Base-by-base conservation (phyloP, 805 yeast genomes). In the Debaryomyces tyrocola region DNA sequence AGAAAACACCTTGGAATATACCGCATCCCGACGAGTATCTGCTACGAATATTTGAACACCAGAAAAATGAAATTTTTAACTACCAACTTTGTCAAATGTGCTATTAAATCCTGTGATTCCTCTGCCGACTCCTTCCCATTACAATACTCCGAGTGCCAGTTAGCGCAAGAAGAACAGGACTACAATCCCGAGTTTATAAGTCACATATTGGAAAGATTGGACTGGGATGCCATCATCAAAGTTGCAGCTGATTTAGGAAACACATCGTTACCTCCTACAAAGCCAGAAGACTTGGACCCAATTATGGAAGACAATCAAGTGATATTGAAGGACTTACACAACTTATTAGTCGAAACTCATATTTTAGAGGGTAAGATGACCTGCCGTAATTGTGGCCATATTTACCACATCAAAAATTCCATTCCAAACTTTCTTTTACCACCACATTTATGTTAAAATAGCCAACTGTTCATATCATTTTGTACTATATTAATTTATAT, bases 11-110 rank as follows among this genome's bases (percentile, higher is more conserved):
- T 24, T 24, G 27, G 10, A 24, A 24, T 9, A 24, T 24, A 24
- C 10, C 10, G 2, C 27, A 24, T 24, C 27, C 27, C 27, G 3
- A 17, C 18, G 18, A 17, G 10, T 24, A 24, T 7, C 27, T 24
- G 27, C 27, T 24, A 24, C 27, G 27, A 7, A 24, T 24, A 24
- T 24, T 9, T 24, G 27, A 24, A 9, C 10, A 24, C 27, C 27
- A 24, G 10, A 6, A 24, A 15, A 10, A 92, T 92, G 99, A 92
- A 94, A 70, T 83, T 92, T 59, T 73, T 94, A 21, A 92, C 99
- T n/a, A 88, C 97, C 10, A 94, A 94, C 67, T 94, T 94, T 67
- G 96, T 94, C 51, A 90, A 86, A 63, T 94, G 99, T 68, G 90
- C 98, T 0, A 87, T 90, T 50, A 84, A 85, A 59, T 58, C 83